These are phyloP conservation scores for Fusarium kyushuense DNA, from an alignment of 2,329 filamentous ascomycete species.

Conservation along the genomic window DNA sequence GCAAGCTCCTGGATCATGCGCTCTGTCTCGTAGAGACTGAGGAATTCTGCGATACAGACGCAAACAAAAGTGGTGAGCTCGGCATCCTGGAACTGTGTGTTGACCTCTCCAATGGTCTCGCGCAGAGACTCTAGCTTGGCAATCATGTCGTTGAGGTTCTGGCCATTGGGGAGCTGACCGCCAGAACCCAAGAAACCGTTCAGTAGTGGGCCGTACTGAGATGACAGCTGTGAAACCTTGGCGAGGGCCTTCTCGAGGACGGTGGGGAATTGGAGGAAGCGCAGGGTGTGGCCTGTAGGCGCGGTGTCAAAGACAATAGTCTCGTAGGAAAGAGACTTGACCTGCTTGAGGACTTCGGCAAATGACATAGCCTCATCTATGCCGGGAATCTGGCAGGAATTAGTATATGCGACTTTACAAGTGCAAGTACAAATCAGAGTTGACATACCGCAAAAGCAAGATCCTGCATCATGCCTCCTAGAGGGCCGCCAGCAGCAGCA, in stretches of 20 bases:
- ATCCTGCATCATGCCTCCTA: slow-evolving; percentile 99
- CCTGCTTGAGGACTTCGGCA: slow-evolving; percentile 98
- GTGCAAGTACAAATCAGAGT: neutral
- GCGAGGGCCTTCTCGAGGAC: slow-evolving; percentile 98
- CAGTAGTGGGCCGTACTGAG: slow-evolving; percentile 94
- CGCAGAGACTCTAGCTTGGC: slow-evolving; percentile 94
- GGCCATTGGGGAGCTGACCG: slow-evolving; percentile 84
- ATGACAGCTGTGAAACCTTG: slow-evolving; percentile 93
- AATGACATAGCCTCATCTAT: slow-evolving; percentile 99
- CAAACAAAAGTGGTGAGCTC: slow-evolving; percentile 97
- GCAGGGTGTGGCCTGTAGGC: slow-evolving; percentile 96
- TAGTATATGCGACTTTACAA: neutral
- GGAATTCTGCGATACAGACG: slow-evolving; percentile 97
- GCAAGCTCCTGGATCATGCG: slow-evolving; percentile 99
- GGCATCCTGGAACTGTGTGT: slow-evolving; percentile 97
- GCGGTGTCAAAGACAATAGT: slow-evolving; percentile 99
- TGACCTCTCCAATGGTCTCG: slow-evolving; percentile 94
- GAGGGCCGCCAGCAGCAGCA: slow-evolving; percentile 73
- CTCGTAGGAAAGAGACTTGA: slow-evolving; percentile 98
- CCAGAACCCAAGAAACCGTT: slow-evolving; percentile 90
- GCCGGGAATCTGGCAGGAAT: slow-evolving; percentile 80
- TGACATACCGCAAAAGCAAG: slow-evolving; percentile 87
- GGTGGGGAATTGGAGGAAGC: slow-evolving; percentile 97
- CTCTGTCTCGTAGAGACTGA: slow-evolving; percentile 97
- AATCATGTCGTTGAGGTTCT: slow-evolving; percentile 91